Percentiles rank a stretch among this genome's conserved stretches.
Evolutionary conservation across 1,139 yeast species (phyloP).

Genomic region (Kurtzmaniella quercitrusa): DNA sequence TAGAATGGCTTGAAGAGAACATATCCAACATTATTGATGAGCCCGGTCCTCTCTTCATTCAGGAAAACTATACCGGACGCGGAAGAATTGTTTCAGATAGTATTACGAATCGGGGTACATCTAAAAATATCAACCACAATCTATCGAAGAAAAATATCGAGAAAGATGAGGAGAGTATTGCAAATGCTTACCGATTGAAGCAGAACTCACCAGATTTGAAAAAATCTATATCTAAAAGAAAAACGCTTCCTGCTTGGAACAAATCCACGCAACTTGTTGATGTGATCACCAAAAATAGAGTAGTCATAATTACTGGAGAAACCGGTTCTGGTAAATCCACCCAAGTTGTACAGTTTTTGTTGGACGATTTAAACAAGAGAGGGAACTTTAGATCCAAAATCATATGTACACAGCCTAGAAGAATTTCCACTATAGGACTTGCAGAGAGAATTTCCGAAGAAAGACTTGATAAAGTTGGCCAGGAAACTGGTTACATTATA

Average conservation of each 20-base stretch:
- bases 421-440: conserved; percentile 91
- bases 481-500: conserved; percentile 82
- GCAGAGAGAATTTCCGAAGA: conserved; percentile 92
- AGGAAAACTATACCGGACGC: conserved; percentile 4
- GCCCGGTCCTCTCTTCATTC: conserved; percentile 65
- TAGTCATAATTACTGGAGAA: conserved; percentile 86
- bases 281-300: conserved; percentile 53
- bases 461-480: conserved; percentile 63
- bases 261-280: conserved; percentile 54
- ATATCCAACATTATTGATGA: conserved; percentile 52
- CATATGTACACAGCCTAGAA: conserved; percentile 90
- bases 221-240: conserved; percentile 32
- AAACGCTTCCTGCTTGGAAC: conserved; percentile 78
- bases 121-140: background rate
- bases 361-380: conserved; percentile 53
- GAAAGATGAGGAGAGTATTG: conserved; percentile 3
- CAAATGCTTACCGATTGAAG: conserved; percentile 19
- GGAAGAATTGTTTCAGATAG: background rate
- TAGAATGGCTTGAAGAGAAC: conserved; percentile 74
- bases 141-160: background rate
- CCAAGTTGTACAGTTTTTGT: conserved; percentile 82
- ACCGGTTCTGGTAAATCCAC: conserved; percentile 97
- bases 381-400: conserved; percentile 56
- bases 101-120: background rate
- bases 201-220: conserved; percentile 16